Base-by-base conservation (phyloP, 495 filamentous ascomycete species). In the Extremus antarcticus region DNA sequence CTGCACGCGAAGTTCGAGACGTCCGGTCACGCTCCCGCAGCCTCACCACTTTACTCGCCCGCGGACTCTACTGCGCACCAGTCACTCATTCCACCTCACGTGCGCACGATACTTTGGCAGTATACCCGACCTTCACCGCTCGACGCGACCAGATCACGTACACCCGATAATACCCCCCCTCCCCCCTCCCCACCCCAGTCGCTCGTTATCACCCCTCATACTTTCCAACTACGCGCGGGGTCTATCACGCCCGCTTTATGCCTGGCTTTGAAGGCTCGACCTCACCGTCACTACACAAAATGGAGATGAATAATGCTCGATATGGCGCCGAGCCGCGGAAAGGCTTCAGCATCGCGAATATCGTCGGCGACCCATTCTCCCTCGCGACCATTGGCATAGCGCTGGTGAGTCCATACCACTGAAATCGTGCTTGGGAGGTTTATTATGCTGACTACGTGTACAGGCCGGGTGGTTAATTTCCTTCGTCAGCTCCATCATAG, bases 401-500 rank as follows among this genome's bases (percentile, higher is more conserved):
- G 54, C 76, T 86, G 58, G 90, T 95, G 80, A 69, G 88, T 78
- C 19, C 25, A 11, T 25, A 16, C 22, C 16, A 25, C 21, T 50
- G 32, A 48, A 25, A 17, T n/a, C n/a, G n/a, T n/a, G n/a, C n/a
- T n/a, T n/a, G n/a, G n/a, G n/a, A n/a, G n/a, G n/a, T n/a, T n/a
- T n/a, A n/a, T 29, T 43, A 7, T 38, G 40, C 40, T 56, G 40
- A 51, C 38, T 9, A 21, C 41, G 16, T 16, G 23, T 39, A 65
- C 68, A 96, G 90, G 79, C 94, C 51, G 90, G 89, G 49, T 99
- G 92, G 92, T 68, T 97, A 53, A 95, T 97, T 62, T 80, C 87
- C 13, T 90, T 97, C 68, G 75, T 97, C 61, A 78, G 81, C 40
- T 90, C 88, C 50, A 82, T 94, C 62, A 82, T 97, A 56, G 81